Evolutionary conservation across 768 basidiomycete genomes (phyloP), one percentile per base, ranked within the genome.

Genomic region (Hygrophoropsis aurantiaca): DNA sequence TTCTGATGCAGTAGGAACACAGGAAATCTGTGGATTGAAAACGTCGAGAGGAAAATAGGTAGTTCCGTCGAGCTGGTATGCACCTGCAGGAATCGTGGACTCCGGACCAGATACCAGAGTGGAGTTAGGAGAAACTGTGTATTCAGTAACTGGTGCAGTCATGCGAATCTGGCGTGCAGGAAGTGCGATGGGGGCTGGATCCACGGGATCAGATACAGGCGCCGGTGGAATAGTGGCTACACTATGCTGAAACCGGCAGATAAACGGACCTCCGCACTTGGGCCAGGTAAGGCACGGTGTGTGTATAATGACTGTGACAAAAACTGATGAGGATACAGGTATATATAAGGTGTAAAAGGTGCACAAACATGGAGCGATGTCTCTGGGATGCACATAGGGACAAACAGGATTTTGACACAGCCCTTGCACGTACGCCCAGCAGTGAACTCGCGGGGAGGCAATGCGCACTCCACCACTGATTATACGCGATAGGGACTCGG

Each of bases 361-460:
- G 15, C 37, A 64, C 72, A 46, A 58, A 73, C 70, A 67, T 34
- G 64, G 51, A 34, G 59, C 46, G 36, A 58, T 55, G 16, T 60
- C 61, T 21, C 53, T 55, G 3, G 68, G 61, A 44, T 69, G 69
- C 21, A 64, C 58, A 47, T 65, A 64, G 20, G 51, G 67, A 43
- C 65, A 66, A 27, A 58, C 53, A 11, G 44, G 42, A 18, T 61
- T 53, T 26, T 59, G 49, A 46, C 63, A 69, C 38, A 56, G 44
- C 30, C 68, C 68, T 47, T 72, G 68, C 10, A 72, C 54, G 47
- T 61, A 69, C 2, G 68, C 64, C 70, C 70, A 72, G 46, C 68
- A 70, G 47, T 70, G 67, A 24, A 64, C 58, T 32, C 55, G 59
- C 45, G 58, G 46, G 51, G 42, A 11, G 44, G 20, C 38, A 50